Conservation (phyloP, 2,329 filamentous ascomycete species). For the Ophiostoma sp. region DNA sequence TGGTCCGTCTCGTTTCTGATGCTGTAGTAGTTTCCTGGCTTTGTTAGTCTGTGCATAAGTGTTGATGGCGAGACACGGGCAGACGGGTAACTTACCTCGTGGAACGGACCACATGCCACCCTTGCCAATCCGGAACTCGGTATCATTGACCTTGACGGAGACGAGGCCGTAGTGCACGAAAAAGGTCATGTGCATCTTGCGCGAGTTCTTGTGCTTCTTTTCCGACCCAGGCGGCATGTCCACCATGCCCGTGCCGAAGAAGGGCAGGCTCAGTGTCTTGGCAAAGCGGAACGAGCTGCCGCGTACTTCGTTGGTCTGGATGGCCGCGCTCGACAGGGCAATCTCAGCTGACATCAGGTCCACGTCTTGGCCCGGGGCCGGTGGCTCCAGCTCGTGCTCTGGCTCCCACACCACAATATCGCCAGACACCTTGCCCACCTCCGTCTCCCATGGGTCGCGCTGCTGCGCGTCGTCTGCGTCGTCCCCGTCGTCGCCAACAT, state of each 20-base stretch:
- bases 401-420: conserved; percentile 60
- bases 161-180: conserved; percentile 83
- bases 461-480: conserved; percentile 41
- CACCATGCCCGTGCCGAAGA: conserved; percentile 85
- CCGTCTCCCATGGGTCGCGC: conserved; percentile 65
- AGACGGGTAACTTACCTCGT: conserved; percentile 59
- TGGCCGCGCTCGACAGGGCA: conserved; percentile 50
- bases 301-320: conserved; percentile 54
- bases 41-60: conserved; percentile 14
- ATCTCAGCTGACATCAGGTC: conserved; percentile 51
- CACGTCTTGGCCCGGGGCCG: conserved; percentile 49
- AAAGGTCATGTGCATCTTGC: conserved; percentile 96
- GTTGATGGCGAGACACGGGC: no score
- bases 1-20: conserved; percentile 74
- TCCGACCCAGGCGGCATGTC: conserved; percentile 77
- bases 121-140: conserved; percentile 72
- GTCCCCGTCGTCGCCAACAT: conserved; percentile 33
- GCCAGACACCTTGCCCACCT: conserved; percentile 58
- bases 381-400: conserved; percentile 49
- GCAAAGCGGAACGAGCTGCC: conserved; percentile 77
- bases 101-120: conserved; percentile 94
- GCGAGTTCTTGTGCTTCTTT: conserved; percentile 85
- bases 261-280: conserved; percentile 76
- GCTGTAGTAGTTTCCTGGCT: conserved; percentile 81
- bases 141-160: conserved; percentile 69